Evolutionary conservation across 2,329 filamentous ascomycete species (phyloP).

Genomic region (Claviceps spartinae): DNA sequence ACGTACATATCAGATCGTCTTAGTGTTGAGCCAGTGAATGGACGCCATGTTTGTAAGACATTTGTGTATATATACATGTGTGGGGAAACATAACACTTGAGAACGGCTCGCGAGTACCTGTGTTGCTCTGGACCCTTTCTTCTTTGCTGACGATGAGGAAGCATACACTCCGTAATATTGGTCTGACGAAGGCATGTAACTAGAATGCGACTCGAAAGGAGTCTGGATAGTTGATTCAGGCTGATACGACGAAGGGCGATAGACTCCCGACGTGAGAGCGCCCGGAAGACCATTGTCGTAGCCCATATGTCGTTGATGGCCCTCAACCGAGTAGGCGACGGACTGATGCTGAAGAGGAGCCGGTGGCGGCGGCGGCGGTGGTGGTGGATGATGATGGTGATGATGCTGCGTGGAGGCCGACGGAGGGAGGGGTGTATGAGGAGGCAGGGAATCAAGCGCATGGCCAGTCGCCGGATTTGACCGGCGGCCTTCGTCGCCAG

Average conservation of each 20-base stretch:
- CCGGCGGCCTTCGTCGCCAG: constrained; percentile 35
- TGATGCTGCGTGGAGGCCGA: constrained; percentile 14
- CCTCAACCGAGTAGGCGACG: constrained; percentile 27
- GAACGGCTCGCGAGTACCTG: constrained; percentile 30
- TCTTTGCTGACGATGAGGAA: constrained; percentile 31
- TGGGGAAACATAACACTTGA: neutral
- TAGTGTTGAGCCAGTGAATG: neutral
- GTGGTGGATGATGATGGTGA: neutral
- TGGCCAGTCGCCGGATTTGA: constrained; percentile 37
- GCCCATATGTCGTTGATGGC: constrained; percentile 37
- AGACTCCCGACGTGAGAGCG: constrained; percentile 30
- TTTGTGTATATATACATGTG: too few species aligned
- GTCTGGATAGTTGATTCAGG: constrained; percentile 26
- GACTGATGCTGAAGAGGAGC: constrained; percentile 15
- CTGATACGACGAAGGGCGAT: constrained; percentile 28
- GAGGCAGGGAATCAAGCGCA: constrained; percentile 21
- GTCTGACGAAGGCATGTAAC: constrained; percentile 21
- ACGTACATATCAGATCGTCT: neutral
- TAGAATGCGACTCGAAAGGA: constrained; percentile 23
- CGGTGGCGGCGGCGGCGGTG: neutral
- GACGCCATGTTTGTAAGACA: neutral
- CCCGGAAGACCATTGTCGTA: constrained; percentile 35
- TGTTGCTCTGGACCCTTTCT: constrained; percentile 52
- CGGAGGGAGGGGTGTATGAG: constrained; percentile 19
- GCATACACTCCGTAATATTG: constrained; percentile 29